Base-by-base conservation (phyloP, 139 green algal genomes). In the Trebouxia sp. region DNA sequence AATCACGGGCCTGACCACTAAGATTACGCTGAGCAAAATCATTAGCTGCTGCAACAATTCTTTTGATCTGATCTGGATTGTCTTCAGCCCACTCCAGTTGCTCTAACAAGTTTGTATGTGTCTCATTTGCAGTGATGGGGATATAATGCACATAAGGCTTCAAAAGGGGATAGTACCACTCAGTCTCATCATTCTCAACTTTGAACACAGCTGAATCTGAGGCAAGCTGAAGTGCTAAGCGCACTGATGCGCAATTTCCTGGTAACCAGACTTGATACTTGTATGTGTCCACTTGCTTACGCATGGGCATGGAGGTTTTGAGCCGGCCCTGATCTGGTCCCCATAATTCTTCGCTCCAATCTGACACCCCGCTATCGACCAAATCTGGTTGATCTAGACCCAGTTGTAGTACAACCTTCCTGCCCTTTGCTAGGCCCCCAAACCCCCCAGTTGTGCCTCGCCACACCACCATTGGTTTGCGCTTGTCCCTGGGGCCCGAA, bases 81-180 rank as follows among this genome's bases (percentile, higher is more conserved):
- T 26, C 32, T 11, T 42, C 32, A 41, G 76, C 76, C 76, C 76
- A 81, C 9, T 45, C 53, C 6, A 81, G 41, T 32, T 43, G 51
- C 35, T 81, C 76, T 41, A 53, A 37, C 8, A 81, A n/a, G 0
- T 76, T 65, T 8, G 28, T 45, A n/a, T 45, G 26, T 30, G 56
- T 62, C 62, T 58, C 78, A 66, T 76, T 82, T 32, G 42, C 58
- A 32, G 30, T 39, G 28, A 76, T 65, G 1, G 78, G 78, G 11
- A 82, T 62, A 42, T 82, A 82, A 51, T 82, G 78, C 78, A 77
- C 78, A 42, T 62, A 62, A 12, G 78, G 78, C 78, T 82, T 41
- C 42, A 82, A 38, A 43, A 82, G 78, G 3, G 58, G 78, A 39
- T 82, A 82, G 42, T 82, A 82, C 78, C 78, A 82, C 62, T 82